phyloP scores from a whole-genome alignment of 2,329 filamentous ascomycete species.

The Fusarium torreyae region DNA sequence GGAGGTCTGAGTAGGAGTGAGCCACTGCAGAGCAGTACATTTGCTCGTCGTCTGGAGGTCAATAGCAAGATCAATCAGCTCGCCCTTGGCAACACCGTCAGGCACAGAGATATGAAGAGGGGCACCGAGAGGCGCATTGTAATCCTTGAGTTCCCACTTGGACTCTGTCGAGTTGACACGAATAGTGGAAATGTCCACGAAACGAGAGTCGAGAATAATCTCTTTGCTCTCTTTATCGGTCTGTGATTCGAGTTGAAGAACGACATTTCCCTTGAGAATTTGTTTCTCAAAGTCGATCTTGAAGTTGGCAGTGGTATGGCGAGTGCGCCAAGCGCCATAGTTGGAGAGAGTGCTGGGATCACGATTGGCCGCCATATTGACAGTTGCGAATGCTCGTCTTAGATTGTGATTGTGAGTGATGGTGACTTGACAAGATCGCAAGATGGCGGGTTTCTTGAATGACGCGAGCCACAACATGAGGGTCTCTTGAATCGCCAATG shows the following conservation, averaged over 20 bases:
- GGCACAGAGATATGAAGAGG: conserved; percentile 77
- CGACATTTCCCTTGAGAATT: conserved; percentile 81
- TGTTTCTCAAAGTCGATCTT: conserved; percentile 87
- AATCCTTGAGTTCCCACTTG: conserved; percentile 79
- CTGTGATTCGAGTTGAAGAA: conserved; percentile 82
- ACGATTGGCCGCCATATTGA: conserved; percentile 60
- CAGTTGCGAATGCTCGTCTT: conserved; percentile 51
- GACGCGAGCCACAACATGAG: conserved; percentile 51
- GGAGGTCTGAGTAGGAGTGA: conserved; percentile 92
- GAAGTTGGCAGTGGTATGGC: conserved; percentile 86
- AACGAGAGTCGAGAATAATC: conserved; percentile 90
- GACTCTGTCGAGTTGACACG: conserved; percentile 75
- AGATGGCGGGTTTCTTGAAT: conserved; percentile 47
- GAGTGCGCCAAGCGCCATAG: conserved; percentile 89
- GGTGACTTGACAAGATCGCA: conserved; percentile 45
- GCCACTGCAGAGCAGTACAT: conserved; percentile 95
- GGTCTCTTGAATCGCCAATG: conserved; percentile 34
- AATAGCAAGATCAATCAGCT: conserved; percentile 72
- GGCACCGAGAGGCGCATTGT: conserved; percentile 80
- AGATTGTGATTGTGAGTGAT: conserved; percentile 44
- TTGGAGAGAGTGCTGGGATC: conserved; percentile 95
- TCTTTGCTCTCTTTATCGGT: conserved; percentile 80
- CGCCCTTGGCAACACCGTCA: conserved; percentile 67
- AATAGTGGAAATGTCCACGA: conserved; percentile 80
- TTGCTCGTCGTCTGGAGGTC: conserved; percentile 84